Evolutionary conservation across 2,329 filamentous ascomycete genomes (phyloP).

Genomic region (Purpureocillium lavendulum): DNA sequence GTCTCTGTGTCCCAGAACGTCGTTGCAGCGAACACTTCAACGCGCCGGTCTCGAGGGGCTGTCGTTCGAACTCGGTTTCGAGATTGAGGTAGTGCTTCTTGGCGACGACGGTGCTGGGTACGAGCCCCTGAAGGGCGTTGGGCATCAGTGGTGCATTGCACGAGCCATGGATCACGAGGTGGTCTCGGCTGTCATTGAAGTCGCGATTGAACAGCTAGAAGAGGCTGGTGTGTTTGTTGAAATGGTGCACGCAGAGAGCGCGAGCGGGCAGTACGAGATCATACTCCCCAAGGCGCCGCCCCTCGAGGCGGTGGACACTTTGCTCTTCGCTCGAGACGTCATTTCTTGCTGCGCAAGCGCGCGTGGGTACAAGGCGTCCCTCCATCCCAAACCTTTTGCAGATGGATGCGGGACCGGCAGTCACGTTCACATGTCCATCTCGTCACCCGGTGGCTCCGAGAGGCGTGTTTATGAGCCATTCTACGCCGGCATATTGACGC

Average conservation of each 20-base stretch:
- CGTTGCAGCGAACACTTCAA: conserved; percentile 47
- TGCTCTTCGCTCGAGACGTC: conserved; percentile 63
- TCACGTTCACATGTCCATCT: conserved; percentile 63
- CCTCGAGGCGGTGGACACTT: conserved; percentile 59
- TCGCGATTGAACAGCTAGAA: conserved; percentile 54
- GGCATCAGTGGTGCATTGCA: conserved; percentile 64
- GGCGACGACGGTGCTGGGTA: conserved; percentile 30
- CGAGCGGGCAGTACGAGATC: conserved; percentile 70
- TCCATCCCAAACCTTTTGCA: conserved; percentile 63
- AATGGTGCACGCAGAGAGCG: conserved; percentile 67
- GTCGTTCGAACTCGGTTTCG: conserved; percentile 64
- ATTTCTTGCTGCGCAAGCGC: conserved; percentile 56
- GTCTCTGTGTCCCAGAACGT: conserved; percentile 54
- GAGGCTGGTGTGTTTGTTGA: conserved; percentile 58
- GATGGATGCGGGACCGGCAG: conserved; percentile 53
- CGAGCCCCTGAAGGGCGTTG: conserved; percentile 42
- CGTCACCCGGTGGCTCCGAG: conserved; percentile 30
- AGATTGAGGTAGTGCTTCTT: conserved; percentile 72
- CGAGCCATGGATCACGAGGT: conserved; percentile 52
- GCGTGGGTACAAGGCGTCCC: conserved; percentile 57
- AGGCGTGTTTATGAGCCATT: conserved; percentile 51
- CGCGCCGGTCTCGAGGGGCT: conserved; percentile 44
- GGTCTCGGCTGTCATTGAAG: conserved; percentile 50
- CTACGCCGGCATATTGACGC: conserved; percentile 61
- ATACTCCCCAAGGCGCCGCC: conserved; percentile 56